Conservation (phyloP, 2,329 filamentous ascomycete genomes). For the Calonectria fujianensis region DNA sequence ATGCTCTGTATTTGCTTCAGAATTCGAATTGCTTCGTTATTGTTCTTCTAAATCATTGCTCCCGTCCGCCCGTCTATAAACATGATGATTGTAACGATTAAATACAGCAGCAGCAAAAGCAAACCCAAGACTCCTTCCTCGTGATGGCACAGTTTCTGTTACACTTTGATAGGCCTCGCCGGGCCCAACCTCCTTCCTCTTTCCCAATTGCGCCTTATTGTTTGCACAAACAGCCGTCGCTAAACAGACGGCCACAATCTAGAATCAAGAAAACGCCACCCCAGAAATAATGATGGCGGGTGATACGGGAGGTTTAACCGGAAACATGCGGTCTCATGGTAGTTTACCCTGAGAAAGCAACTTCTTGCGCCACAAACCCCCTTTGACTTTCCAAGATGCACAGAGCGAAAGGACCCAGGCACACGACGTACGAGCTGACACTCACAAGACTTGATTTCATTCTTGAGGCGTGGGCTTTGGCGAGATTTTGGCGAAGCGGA, state of each 20-base stretch:
- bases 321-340: background rate
- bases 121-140: background rate
- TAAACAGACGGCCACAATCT: background rate
- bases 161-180: background rate
- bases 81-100: background rate
- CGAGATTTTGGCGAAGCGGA: background rate
- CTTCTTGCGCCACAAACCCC: background rate
- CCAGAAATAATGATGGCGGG: background rate
- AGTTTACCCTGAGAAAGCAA: background rate
- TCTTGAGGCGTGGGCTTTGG: background rate
- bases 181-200: background rate
- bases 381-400: background rate
- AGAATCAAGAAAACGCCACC: background rate
- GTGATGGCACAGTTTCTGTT: background rate
- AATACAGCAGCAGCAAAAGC: background rate
- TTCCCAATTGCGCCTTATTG: background rate
- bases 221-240: background rate
- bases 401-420: background rate
- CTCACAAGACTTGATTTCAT: background rate
- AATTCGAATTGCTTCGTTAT: slow-evolving; percentile 1
- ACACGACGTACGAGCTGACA: background rate
- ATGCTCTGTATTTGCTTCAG: background rate
- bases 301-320: background rate
- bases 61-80: background rate
- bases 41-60: background rate